Evolutionary conservation across 441 rosid species (phyloP).

Genomic region (Croton laevigatus): DNA sequence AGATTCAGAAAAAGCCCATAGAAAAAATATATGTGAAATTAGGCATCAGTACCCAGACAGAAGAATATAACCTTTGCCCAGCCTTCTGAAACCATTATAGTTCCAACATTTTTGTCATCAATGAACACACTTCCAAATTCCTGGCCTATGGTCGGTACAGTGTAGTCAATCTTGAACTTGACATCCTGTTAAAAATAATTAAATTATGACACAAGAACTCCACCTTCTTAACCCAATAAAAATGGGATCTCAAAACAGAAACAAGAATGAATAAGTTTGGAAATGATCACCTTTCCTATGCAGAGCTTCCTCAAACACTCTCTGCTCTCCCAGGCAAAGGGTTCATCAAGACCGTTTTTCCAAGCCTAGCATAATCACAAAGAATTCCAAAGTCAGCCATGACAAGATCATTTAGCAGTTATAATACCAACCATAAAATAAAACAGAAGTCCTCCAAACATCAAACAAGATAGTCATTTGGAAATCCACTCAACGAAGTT

Average conservation of each 20-base stretch:
- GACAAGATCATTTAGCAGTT: too few relatives aligned
- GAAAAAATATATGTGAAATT: not conserved
- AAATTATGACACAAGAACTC: not conserved
- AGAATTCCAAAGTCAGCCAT: not conserved
- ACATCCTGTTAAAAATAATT: slow-evolving; percentile 54
- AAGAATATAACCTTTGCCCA: slow-evolving; percentile 73
- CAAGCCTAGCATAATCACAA: slow-evolving; percentile 67
- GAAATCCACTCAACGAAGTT: too few relatives aligned
- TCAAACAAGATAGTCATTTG: too few relatives aligned
- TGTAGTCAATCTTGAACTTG: slow-evolving; percentile 79
- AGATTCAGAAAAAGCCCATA: slow-evolving; percentile 18
- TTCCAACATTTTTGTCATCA: slow-evolving; percentile 66
- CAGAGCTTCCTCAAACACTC: slow-evolving; percentile 91
- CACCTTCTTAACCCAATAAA: not conserved
- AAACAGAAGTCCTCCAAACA: too few relatives aligned
- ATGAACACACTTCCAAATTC: slow-evolving; percentile 86
- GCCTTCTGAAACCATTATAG: slow-evolving; percentile 63
- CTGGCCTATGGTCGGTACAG: slow-evolving; percentile 60
- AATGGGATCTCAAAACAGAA: slow-evolving; percentile 8
- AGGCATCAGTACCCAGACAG: not conserved
- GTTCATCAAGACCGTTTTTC: slow-evolving; percentile 82
- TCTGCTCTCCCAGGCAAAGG: slow-evolving; percentile 98
- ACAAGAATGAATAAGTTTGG: not conserved
- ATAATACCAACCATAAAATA: too few relatives aligned
- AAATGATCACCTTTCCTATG: slow-evolving; percentile 76